Base-by-base conservation (phyloP, 2,329 filamentous ascomycete species). In the Calonectria hongkongensis region DNA sequence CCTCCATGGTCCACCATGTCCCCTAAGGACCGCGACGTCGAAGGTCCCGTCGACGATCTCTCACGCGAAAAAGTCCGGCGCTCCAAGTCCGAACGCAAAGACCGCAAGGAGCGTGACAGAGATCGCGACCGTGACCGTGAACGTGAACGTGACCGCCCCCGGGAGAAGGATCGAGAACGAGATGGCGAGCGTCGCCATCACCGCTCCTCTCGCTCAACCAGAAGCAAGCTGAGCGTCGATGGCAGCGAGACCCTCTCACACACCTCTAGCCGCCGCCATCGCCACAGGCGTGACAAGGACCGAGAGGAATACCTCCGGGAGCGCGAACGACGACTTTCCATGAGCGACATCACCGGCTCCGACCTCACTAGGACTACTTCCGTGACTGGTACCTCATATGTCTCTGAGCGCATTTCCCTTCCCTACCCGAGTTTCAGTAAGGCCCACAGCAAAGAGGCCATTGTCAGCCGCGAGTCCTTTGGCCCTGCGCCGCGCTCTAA, bases 391-490 rank as follows among this genome's bases (percentile, higher is more conserved):
- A 75, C 76, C 3, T 80, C 78, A 39, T 73, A 79, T 39, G 67
- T 79, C 28, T 79, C 78, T 18, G 86, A 89, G 66, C 87, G 88
- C 33, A 82, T 87, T 41, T 89, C 88, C 73, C 82, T 94, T 50
- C 93, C 94, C 8, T 98, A 98, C 82, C 95, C 95, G 2, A 89
- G 89, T 13, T 95, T 97, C 84, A 97, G 94, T 85, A 98, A 97
- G 85, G 94, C 94, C 15, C 95, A 98, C 83, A 97, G 95, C 87
- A 97, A 95, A 84, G 96, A 98, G 85, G 91, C 92, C 54, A 91
- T 98, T 67, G 89, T 91, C 75, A 92, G 91, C 81, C 87, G 87
- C 66, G 90, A 92, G 56, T 88, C 90, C 66, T 76, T 90, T 62
- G 82, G 84, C 25, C 71, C 76, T 9, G 77, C 75, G 28, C 76